Evolutionary conservation across 495 filamentous ascomycete genomes (phyloP).

Genomic region (Trichoderma asperelloides): DNA sequence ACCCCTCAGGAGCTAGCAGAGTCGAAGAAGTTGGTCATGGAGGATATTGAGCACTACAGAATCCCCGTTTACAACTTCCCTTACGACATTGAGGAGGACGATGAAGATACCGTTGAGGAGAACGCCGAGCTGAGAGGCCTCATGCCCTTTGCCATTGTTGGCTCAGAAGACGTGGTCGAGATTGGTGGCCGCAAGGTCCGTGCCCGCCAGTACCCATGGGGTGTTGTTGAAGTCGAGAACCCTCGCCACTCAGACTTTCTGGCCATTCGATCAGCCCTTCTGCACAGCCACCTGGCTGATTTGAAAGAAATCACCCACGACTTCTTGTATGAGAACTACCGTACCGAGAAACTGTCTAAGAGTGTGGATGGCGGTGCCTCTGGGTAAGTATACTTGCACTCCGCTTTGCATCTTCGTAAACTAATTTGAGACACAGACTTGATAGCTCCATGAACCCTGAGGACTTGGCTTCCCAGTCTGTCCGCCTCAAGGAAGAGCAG

Average conservation of each 20-base stretch:
- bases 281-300: constrained; percentile 95
- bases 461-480: constrained; percentile 90
- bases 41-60: constrained; percentile 99
- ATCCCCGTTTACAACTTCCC: constrained; percentile 99
- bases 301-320: constrained; percentile 99
- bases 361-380: constrained; percentile 85
- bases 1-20: constrained; percentile 95
- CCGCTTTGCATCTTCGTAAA: constrained; percentile 3
- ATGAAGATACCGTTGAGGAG: constrained; percentile 98
- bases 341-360: constrained; percentile 99
- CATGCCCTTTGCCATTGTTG: constrained; percentile 98
- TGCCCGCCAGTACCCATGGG: constrained; percentile 97
- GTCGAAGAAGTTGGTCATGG: constrained; percentile 99
- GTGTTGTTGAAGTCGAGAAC: constrained; percentile 97
- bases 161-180: constrained; percentile 90
- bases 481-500: constrained; percentile 98
- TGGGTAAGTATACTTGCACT: constrained; percentile 53
- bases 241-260: constrained; percentile 98
- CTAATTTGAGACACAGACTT: constrained; percentile 30
- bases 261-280: constrained; percentile 88
- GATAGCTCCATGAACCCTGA: constrained; percentile 96
- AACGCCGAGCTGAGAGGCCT: constrained; percentile 93
- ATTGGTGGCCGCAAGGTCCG: constrained; percentile 85
- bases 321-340: constrained; percentile 99
- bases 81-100: constrained; percentile 98